Base-by-base conservation (phyloP, 331 rosid genomes). In the Erythrophleum ivorense region DNA sequence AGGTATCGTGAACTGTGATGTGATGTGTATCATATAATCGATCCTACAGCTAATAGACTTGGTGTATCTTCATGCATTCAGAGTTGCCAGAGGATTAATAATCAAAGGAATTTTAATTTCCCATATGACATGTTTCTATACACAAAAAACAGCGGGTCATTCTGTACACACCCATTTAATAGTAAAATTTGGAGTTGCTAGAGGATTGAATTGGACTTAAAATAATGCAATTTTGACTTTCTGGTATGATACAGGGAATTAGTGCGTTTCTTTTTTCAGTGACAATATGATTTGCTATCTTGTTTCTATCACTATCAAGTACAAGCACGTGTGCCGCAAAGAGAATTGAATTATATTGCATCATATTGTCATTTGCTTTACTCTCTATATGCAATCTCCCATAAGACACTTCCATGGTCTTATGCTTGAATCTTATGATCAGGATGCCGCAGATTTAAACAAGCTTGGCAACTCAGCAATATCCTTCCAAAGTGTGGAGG, bases 401-500 rank as follows among this genome's bases (percentile, higher is more conserved):
- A 50, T 62, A 29, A 81, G 57, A 78, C 55, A 67, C 71, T 63
- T 3, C 29, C 29, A 24, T 24, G 29, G 29, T 24, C 29, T 24
- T 24, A 49, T 84, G 50, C 75, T 88, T 59, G 79, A 90, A 80
- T 92, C 98, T 75, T 78, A 95, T 3, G 97, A 95, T 88, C 97
- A 92, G 83, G 97, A 92, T 79, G 91, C 97, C 76, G 90, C 98
- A 5, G 98, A 95, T 88, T 86, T 95, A 80, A 92, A 95, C 73
- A 95, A 95, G 29, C 29, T 24, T 24, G 29, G 29, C 29, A 24
- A 24, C 29, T 24, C 29, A 24, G 29, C 29, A 24, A 24, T 24
- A 24, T 24, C 29, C 29, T 24, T 24, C 29, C 29, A 24, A 24
- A 24, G 29, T 24, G 1, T 24, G 29, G 29, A 24, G 29, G 29